These are phyloP conservation scores for Trichophyton verrucosum DNA, from an alignment of 2,329 filamentous ascomycete genomes.

Conservation along the genomic window DNA sequence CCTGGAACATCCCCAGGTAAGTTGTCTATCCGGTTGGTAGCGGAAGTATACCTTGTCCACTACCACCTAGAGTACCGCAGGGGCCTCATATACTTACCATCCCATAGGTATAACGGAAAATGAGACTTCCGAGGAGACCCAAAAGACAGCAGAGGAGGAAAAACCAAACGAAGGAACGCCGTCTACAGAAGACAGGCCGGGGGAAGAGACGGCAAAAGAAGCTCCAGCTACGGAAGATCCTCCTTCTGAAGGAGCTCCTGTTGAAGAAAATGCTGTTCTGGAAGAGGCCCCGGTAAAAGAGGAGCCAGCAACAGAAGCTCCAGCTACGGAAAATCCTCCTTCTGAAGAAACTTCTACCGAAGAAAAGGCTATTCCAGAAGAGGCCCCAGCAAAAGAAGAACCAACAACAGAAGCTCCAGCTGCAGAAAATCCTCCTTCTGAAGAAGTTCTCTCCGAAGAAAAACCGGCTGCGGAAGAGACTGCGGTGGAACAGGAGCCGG, in stretches of 20 bases:
- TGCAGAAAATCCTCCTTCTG: constrained; percentile 7
- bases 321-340: constrained; percentile 5
- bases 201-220: background rate
- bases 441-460: constrained; percentile 13
- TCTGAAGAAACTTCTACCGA: background rate
- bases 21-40: background rate
- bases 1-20: constrained; percentile 8
- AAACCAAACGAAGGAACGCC: background rate
- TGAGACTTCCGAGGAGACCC: background rate
- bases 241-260: background rate
- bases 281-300: background rate
- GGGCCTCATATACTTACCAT: background rate
- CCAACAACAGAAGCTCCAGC: background rate
- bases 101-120: constrained; percentile 2
- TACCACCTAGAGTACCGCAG: background rate
- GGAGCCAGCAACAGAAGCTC: background rate
- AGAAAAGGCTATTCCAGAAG: background rate
- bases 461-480: constrained; percentile 10
- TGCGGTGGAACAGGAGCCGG: constrained; percentile 10
- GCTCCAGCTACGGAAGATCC: background rate
- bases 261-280: background rate
- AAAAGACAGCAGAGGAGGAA: background rate
- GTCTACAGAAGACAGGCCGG: background rate
- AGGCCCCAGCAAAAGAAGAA: background rate
- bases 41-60: background rate